These are phyloP conservation scores for Didymosphaeria variabile DNA, from an alignment of 2,329 filamentous ascomycete species.

Conservation along the genomic window DNA sequence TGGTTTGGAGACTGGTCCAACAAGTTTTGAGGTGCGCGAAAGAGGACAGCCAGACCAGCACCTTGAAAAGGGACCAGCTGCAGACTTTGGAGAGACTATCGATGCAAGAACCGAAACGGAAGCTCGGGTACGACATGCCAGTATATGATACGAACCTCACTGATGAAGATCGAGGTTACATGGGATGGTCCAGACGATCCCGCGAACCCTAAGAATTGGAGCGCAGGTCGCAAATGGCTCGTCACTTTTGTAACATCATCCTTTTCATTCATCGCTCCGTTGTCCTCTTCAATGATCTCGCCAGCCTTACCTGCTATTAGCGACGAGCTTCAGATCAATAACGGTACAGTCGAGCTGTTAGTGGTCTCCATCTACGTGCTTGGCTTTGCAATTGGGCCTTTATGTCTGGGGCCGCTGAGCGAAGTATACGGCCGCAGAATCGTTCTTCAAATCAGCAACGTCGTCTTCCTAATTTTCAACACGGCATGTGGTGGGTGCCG, in stretches of 20 bases:
- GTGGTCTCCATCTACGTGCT: slow-evolving; percentile 38
- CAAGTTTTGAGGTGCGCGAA: neutral
- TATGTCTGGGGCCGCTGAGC: slow-evolving; percentile 34
- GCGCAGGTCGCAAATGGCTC: slow-evolving; percentile 15
- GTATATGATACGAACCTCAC: neutral
- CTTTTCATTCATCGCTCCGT: slow-evolving; percentile 19
- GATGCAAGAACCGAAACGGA: neutral
- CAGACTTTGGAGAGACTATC: no score
- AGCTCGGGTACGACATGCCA: neutral
- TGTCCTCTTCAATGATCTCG: slow-evolving; percentile 24
- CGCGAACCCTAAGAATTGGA: slow-evolving; percentile 20
- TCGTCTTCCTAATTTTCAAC: slow-evolving; percentile 32
- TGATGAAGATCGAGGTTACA: slow-evolving; percentile 3
- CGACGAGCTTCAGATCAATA: slow-evolving; percentile 20
- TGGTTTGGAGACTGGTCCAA: no score
- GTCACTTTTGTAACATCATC: slow-evolving; percentile 12
- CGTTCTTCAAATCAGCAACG: slow-evolving; percentile 32
- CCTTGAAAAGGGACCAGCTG: neutral
- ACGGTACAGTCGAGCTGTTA: neutral
- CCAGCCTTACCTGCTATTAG: slow-evolving; percentile 19
- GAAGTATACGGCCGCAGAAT: slow-evolving; percentile 33
- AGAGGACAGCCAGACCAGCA: neutral
- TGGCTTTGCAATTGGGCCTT: slow-evolving; percentile 37
- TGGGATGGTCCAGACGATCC: slow-evolving; percentile 19
- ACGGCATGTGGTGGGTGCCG: slow-evolving; percentile 23